These are phyloP conservation scores for Cutaneotrichosporon spelunceum DNA, from an alignment of 1,284 basidiomycete species.

Conservation along the genomic window DNA sequence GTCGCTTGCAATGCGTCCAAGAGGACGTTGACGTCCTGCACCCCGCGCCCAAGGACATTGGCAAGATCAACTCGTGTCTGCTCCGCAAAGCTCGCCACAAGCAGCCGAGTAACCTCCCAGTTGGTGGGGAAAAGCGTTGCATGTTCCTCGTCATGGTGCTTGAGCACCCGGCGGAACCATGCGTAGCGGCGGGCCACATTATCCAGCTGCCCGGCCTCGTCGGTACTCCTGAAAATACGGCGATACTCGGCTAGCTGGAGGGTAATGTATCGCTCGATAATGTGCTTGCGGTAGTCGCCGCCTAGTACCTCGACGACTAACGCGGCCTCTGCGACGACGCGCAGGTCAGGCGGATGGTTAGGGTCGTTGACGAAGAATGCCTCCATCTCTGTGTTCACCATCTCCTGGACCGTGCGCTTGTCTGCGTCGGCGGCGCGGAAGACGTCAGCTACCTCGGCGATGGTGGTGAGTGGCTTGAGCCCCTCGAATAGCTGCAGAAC, in stretches of 20 bases:
- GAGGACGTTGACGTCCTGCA: slow-evolving; percentile 70
- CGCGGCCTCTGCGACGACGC: slow-evolving; percentile 71
- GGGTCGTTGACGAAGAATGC: slow-evolving; percentile 76
- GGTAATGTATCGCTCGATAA: slow-evolving; percentile 85
- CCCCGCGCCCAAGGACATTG: slow-evolving; percentile 51
- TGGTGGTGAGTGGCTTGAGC: slow-evolving; percentile 70
- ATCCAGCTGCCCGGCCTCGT: slow-evolving; percentile 93
- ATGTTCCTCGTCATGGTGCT: slow-evolving; percentile 82
- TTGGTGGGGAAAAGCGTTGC: slow-evolving; percentile 72
- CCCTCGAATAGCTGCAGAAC: slow-evolving; percentile 75
- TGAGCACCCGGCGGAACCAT: slow-evolving; percentile 91
- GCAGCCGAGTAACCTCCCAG: slow-evolving; percentile 77
- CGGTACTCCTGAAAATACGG: slow-evolving; percentile 85
- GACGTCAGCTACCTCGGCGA: slow-evolving; percentile 70
- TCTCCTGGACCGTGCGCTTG: slow-evolving; percentile 69
- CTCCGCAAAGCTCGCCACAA: slow-evolving; percentile 77
- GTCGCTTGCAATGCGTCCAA: slow-evolving; percentile 81
- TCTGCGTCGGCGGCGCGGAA: slow-evolving; percentile 74
- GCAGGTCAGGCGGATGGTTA: slow-evolving; percentile 62
- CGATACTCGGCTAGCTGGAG: slow-evolving; percentile 94
- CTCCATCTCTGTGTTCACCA: slow-evolving; percentile 84
- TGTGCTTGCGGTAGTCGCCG: slow-evolving; percentile 64
- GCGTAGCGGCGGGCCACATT: slow-evolving; percentile 90
- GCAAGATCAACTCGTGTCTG: slow-evolving; percentile 62
- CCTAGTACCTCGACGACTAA: slow-evolving; percentile 81